Evolutionary conservation across 169 alveolate species (phyloP), one percentile per base, ranked within the genome.

Genomic region (Eimeria tenella): DNA sequence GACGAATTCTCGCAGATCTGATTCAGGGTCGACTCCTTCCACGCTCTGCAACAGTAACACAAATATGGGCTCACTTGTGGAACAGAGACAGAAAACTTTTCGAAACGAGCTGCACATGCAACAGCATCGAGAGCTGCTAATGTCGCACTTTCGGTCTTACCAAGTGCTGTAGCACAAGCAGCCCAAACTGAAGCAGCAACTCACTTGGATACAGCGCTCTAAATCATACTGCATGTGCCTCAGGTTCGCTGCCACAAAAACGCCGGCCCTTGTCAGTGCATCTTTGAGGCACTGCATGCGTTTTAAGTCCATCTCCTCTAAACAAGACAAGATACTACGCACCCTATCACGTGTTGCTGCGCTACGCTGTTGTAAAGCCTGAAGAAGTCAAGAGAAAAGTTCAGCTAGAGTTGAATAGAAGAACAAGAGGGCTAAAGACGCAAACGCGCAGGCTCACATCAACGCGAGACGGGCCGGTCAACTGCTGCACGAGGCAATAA

Each of bases 251-350:
- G 93, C 93, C 60, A 77, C 84, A 79, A 70, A 93, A 49, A 93
- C 95, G 53, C 74, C 71, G 4, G 81, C 87, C 58, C 86, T 93
- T 5, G 87, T 70, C 75, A 93, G 81, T 8, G 95, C 92, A n/a
- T 93, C 93, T 53, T 93, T 77, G 73, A 93, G 79, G 86, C 95
- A 93, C 63, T 77, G 86, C 75, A 93, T 84, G 62, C 95, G 95
- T 55, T 93, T 93, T 79, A 77, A 71, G 82, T 93, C 95, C 95
- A 93, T 93, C 75, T 93, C 95, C 71, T 83, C 86, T 53, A 93
- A 53, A n/a, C 84, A 70, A 19, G 70, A 65, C 55, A 93, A 56
- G 68, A 90, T 90, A 15, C 83, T 75, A 50, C 53, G 50, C 94
- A 90, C 71, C 82, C 84, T 74, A 81, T 56, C 82, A 42, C 74